Evolutionary conservation across 352 stramenopile genomes (phyloP), one percentile per base, ranked within the genome.

Genomic region (Peronospora tabacina): DNA sequence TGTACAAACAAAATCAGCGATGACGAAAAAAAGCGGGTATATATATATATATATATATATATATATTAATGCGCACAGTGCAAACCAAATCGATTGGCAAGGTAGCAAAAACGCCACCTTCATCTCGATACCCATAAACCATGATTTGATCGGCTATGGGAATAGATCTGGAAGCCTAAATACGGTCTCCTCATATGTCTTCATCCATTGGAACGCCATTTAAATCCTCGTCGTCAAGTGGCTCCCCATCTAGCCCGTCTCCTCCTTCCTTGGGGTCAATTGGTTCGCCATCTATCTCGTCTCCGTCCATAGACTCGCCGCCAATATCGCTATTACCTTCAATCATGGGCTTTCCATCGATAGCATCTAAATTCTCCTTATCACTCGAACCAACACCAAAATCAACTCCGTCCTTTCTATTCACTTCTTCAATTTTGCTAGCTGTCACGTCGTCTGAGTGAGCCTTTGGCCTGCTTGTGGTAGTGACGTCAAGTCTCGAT

Each of bases 171-270:
- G 17, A 55, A 33, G 16, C 24, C n/a, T 26, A 38, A 61, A 64
- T 8, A 75, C 39, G 9, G 50, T 58, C 29, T 63, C 68, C 72
- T 66, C 72, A 17, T 79, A 82, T 49, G 50, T 73, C 70, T 20
- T 71, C 63, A 41, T 72, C 67, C 54, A 81, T 45, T 22, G 67
- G 67, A 49, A 50, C 55, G 7, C 70, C 70, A 50, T 81, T 68
- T 20, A 76, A 40, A 22, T 72, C 61, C 0, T 82, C 66, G 1
- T 50, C 57, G 40, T 72, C 51, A 2, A 80, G 43, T 40, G 60
- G 57, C 17, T 72, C 57, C 26, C 63, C 71, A 51, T 75, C 61
- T 36, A 82, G 41, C 13, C 73, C 55, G 29, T 55, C 50, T 48
- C 55, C 53, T 57, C 5, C 56, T 41, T 59, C 19, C n/a, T 71